Evolutionary conservation across 2,329 filamentous ascomycete genomes (phyloP), one percentile per base, ranked within the genome.

Genomic region (Ambrosiella beaveri): DNA sequence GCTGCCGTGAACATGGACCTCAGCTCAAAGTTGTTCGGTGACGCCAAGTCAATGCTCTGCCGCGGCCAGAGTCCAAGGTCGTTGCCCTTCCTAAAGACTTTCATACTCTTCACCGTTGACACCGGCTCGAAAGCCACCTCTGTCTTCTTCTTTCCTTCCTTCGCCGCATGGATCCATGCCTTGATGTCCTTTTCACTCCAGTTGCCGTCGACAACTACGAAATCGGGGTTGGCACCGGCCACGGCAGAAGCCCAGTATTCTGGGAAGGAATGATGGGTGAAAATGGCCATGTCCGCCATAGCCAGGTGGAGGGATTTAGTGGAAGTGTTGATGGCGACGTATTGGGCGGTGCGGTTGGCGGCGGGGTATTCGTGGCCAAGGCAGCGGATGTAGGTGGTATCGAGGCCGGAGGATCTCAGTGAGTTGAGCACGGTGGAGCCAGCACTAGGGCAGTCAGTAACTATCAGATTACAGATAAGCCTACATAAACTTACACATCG

Each of bases 251-350:
- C 75, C 82, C 84, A 88, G 63, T 77, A 71, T 7, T 73, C 67
- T 0, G 75, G 69, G 61, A 78, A 76, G 0, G 74, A 73, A 61
- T 77, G 71, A 13, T 71, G 66, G n/a, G 81, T 77, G 53, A 95
- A 79, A 64, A 95, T 91, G 58, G 76, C 79, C 89, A 97, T 96
- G 67, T 97, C 93, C 3, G 91, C 90, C 88, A 96, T 95, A 51
- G 89, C 91, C 62, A 96, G 71, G n/a, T 90, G 77, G 1, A 98
- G 79, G 62, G 90, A 85, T 68, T 89, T 94, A 61, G 84, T 80
- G 0, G 75, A 74, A 66, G 94, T 86, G 67, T 97, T 98, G 63
- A 97, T 75, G 13, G 91, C 86, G 2, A 97, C 80, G 67, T 97
- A 97, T 68, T 96, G 89, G 0, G 90, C 88, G 1, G 91, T 97